Conservation (phyloP, 2,329 filamentous ascomycete genomes). For the Ophioceras dolichostomum region DNA sequence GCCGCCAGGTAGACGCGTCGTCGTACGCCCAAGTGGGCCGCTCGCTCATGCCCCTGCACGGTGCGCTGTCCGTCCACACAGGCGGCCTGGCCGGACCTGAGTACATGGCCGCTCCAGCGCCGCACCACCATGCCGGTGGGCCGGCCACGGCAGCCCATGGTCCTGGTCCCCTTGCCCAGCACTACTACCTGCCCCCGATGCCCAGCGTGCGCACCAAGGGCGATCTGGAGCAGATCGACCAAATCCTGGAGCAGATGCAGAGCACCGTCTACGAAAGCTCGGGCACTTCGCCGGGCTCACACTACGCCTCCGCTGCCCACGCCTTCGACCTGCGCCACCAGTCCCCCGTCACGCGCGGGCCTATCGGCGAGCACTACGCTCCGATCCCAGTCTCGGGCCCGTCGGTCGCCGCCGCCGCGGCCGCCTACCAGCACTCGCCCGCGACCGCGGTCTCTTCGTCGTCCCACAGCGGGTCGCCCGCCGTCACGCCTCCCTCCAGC, state of each 20-base stretch:
- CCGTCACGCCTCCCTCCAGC: constrained; percentile 64
- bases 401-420: too few relatives aligned
- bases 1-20: constrained; percentile 74
- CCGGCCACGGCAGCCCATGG: constrained; percentile 28
- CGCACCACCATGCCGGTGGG: constrained; percentile 39
- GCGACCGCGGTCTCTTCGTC: constrained; percentile 41
- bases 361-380: constrained; percentile 18
- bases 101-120: constrained; percentile 31
- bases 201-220: constrained; percentile 82
- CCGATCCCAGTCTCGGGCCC: too few relatives aligned
- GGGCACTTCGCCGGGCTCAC: constrained; percentile 66
- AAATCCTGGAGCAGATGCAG: constrained; percentile 92
- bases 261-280: constrained; percentile 91
- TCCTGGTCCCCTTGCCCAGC: constrained; percentile 50
- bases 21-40: constrained; percentile 90
- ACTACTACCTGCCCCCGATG: constrained; percentile 72
- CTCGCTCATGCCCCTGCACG: constrained; percentile 71
- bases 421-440: constrained; percentile 49
- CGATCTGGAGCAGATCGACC: constrained; percentile 87
- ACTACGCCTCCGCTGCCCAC: constrained; percentile 67
- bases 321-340: constrained; percentile 40
- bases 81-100: constrained; percentile 37
- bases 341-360: constrained; percentile 16
- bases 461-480: constrained; percentile 53
- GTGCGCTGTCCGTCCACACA: constrained; percentile 50